Base-by-base conservation (phyloP, 2,329 filamentous ascomycete species). In the Paracorniculantispora psalliotae region DNA sequence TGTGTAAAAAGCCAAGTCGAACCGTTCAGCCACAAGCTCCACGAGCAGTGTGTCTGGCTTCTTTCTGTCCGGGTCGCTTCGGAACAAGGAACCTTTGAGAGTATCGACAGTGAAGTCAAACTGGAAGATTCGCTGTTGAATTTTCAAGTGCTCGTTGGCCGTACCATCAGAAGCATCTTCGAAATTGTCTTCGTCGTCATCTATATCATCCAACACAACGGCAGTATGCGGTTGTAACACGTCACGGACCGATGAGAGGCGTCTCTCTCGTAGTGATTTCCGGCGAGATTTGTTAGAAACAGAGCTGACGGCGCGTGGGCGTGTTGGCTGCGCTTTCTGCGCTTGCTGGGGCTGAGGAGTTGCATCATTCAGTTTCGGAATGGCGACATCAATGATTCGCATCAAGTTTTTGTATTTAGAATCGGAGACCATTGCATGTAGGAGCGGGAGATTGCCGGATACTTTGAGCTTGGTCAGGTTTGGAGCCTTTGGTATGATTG, bases 361-460 rank as follows among this genome's bases (percentile, higher is more conserved):
- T 10, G 77, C 72, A 1, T 80, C 77, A 17, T 80, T 77, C 26
- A 97, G 88, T 62, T 89, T 92, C 1, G 94, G 96, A 61, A 99
- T 90, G 0, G 94, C 92, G 59, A 96, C 92, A 61, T 99, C 93
- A 62, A 99, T 93, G 46, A 99, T 81, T 67, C 87, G 92, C 94
- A 99, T 99, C 61, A 99, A 73, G 48, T 86, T 92, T 77, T 97
- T 99, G 78, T 99, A 99, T 71, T 99, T 99, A 39, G 86, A 86
- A 67, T 99, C 96, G 0, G 94, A 97, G 39, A 96, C 87, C 0
- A 90, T 90, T 12, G 90, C 94, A 71, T 97, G 93, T 1, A 99
- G 80, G 55, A 97, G 87, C 0, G 96, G 94, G 56, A 99, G 79
- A 66, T 96, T 91, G 2, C 94, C 94, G 1, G 92, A 96, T 35